A percentile compares a stretch with the other conserved stretches of the same genome.
These are phyloP conservation scores for Aschersonia sp. DNA, from an alignment of 2,329 filamentous ascomycete species.

Conservation along the genomic window DNA sequence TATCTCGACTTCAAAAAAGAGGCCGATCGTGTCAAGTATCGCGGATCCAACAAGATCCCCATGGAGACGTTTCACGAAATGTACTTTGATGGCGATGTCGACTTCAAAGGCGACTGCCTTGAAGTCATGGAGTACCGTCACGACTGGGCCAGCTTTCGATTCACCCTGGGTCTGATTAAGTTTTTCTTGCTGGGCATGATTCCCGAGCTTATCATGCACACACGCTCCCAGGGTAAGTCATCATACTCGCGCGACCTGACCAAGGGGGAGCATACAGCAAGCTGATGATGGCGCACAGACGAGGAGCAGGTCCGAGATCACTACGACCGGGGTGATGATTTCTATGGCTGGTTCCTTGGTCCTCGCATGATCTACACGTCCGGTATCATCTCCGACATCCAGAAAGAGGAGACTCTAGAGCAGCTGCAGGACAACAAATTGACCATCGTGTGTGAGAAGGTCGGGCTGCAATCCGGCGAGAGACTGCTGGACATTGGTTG, in stretches of 20 bases:
- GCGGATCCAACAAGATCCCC: slow-evolving; percentile 66
- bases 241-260: background rate
- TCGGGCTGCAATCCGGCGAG: slow-evolving; percentile 68
- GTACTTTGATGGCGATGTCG: slow-evolving; percentile 91
- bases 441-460: slow-evolving; percentile 90
- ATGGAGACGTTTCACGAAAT: slow-evolving; percentile 94
- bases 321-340: slow-evolving; percentile 96
- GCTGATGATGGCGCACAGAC: slow-evolving; percentile 21
- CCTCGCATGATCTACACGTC: slow-evolving; percentile 99
- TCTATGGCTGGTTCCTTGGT: slow-evolving; percentile 96
- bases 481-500: slow-evolving; percentile 87
- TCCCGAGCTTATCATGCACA: slow-evolving; percentile 85
- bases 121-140: slow-evolving; percentile 88
- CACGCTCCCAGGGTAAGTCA: slow-evolving; percentile 52
- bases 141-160: slow-evolving; percentile 92
- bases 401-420: slow-evolving; percentile 80
- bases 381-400: slow-evolving; percentile 79
- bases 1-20: slow-evolving; percentile 72
- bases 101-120: slow-evolving; percentile 86
- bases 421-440: slow-evolving; percentile 97
- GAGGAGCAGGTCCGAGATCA: slow-evolving; percentile 96
- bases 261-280: too few relatives aligned
- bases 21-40: slow-evolving; percentile 50
- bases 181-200: slow-evolving; percentile 79
- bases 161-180: slow-evolving; percentile 74